Conservation (phyloP, 768 basidiomycete species). For the Tricholoma saponaceum region DNA sequence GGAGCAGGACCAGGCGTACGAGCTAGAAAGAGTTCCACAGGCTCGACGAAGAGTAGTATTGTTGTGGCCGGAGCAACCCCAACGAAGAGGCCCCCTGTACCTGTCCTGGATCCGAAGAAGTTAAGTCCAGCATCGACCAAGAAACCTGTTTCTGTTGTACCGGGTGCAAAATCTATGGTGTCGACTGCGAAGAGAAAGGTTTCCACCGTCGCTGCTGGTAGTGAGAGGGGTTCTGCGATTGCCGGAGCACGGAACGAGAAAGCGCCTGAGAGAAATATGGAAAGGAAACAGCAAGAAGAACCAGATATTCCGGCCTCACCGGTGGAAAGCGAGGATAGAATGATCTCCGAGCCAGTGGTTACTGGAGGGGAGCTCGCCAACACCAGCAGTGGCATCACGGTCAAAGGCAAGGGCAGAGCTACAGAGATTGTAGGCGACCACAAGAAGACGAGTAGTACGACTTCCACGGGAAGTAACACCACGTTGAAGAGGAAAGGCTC, state of each 20-base stretch:
- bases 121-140: slow-evolving; percentile 22
- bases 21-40: slow-evolving; percentile 14
- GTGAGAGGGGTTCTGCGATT: background rate
- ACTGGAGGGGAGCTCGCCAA: slow-evolving; percentile 11
- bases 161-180: slow-evolving; percentile 18
- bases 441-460: slow-evolving; percentile 41
- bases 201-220: slow-evolving; percentile 6
- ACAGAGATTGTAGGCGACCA: slow-evolving; percentile 28
- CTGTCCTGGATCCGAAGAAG: slow-evolving; percentile 26
- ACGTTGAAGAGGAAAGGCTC: slow-evolving; percentile 40
- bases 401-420: slow-evolving; percentile 19
- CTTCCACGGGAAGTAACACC: slow-evolving; percentile 37
- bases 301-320: background rate
- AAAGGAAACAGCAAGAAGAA: slow-evolving; percentile 3
- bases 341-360: background rate
- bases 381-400: slow-evolving; percentile 19
- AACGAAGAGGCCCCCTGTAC: slow-evolving; percentile 29
- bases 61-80: slow-evolving; percentile 10
- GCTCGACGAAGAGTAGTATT: slow-evolving; percentile 19
- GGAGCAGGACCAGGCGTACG: background rate
- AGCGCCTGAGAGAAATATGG: slow-evolving; percentile 7
- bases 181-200: slow-evolving; percentile 25
- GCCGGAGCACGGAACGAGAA: slow-evolving; percentile 6
- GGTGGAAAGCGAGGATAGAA: background rate
- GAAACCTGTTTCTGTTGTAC: slow-evolving; percentile 19